These are phyloP conservation scores for Hypoxylon trugodes DNA, from an alignment of 495 filamentous ascomycete species.

Conservation along the genomic window DNA sequence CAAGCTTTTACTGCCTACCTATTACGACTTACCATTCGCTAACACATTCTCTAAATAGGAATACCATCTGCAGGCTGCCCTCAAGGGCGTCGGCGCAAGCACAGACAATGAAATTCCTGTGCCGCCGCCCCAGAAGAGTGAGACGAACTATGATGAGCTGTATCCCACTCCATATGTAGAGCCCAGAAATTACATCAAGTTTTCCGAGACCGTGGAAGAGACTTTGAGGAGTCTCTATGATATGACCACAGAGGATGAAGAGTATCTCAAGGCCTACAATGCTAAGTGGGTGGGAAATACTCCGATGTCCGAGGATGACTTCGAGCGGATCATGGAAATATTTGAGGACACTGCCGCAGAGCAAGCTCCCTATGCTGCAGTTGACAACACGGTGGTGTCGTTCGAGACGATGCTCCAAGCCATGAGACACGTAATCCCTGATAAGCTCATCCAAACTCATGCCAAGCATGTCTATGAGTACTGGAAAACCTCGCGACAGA, in stretches of 20 bases:
- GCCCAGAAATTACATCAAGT: conserved; percentile 93
- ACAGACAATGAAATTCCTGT: conserved; percentile 85
- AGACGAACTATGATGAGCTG: conserved; percentile 83
- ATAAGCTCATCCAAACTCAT: conserved; percentile 71
- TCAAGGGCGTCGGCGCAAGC: conserved; percentile 75
- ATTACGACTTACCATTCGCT: conserved; percentile 43
- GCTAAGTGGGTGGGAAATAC: conserved; percentile 68
- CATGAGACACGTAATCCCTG: conserved; percentile 61
- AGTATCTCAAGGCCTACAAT: conserved; percentile 85
- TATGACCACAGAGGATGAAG: conserved; percentile 89
- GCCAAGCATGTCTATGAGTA: conserved; percentile 89
- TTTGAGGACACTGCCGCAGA: conserved; percentile 85
- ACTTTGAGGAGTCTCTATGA: conserved; percentile 87
- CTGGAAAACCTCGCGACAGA: conserved; percentile 79
- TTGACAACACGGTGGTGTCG: conserved; percentile 83
- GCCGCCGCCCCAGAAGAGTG: conserved; percentile 78
- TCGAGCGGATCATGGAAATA: conserved; percentile 93
- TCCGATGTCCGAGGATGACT: conserved; percentile 85
- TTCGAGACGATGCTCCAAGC: conserved; percentile 82
- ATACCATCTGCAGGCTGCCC: conserved; percentile 95
- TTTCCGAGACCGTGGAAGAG: conserved; percentile 97
- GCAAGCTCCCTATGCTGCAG: conserved; percentile 85
- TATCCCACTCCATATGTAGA: conserved; percentile 82
- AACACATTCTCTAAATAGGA: conserved; percentile 68
- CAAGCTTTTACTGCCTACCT: conserved; percentile 31